Evolutionary conservation across 1,139 yeast species (phyloP).

Genomic region (Eremothecium cymbalariae): DNA sequence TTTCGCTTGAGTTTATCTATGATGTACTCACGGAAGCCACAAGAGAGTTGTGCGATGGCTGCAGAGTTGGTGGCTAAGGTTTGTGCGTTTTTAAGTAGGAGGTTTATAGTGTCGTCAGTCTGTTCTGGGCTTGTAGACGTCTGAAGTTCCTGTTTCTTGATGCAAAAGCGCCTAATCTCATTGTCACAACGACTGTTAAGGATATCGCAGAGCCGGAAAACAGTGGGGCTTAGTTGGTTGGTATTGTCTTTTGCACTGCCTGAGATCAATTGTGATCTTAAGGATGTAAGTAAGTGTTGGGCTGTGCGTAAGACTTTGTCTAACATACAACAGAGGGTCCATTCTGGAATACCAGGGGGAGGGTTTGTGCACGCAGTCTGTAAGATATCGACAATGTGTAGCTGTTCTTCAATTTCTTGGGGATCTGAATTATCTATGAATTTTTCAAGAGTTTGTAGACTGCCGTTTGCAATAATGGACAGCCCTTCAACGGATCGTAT

Average conservation of each 20-base stretch:
- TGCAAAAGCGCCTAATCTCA: slow-evolving; percentile 20
- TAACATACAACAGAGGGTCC: slow-evolving; percentile 22
- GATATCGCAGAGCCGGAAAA: slow-evolving; percentile 26
- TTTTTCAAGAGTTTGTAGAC: slow-evolving; percentile 10
- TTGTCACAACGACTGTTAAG: slow-evolving; percentile 23
- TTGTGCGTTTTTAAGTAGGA: slow-evolving; percentile 23
- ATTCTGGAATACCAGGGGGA: too few relatives aligned
- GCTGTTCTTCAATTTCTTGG: slow-evolving; percentile 7
- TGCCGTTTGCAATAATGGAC: slow-evolving; percentile 9
- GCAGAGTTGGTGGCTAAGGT: slow-evolving; percentile 22
- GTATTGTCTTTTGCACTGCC: slow-evolving; percentile 11
- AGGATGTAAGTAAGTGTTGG: slow-evolving; percentile 13
- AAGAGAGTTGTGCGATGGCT: slow-evolving; percentile 22
- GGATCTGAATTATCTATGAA: slow-evolving; percentile 7
- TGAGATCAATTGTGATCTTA: slow-evolving; percentile 13
- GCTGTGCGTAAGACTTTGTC: slow-evolving; percentile 15
- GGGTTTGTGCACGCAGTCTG: slow-evolving; percentile 12
- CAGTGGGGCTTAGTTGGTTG: slow-evolving; percentile 21
- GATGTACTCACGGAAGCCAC: slow-evolving; percentile 28
- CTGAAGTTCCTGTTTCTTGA: slow-evolving; percentile 10
- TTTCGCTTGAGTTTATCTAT: slow-evolving; percentile 28
- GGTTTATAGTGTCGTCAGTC: slow-evolving; percentile 11
- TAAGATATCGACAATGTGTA: slow-evolving; percentile 14
- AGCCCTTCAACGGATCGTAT: slow-evolving; percentile 13
- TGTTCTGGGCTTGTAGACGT: slow-evolving; percentile 1